A percentile compares a stretch with the other conserved stretches of the same genome.
Conservation (phyloP, 108 stramenopile species). For the Skeletonema marinoi region DNA sequence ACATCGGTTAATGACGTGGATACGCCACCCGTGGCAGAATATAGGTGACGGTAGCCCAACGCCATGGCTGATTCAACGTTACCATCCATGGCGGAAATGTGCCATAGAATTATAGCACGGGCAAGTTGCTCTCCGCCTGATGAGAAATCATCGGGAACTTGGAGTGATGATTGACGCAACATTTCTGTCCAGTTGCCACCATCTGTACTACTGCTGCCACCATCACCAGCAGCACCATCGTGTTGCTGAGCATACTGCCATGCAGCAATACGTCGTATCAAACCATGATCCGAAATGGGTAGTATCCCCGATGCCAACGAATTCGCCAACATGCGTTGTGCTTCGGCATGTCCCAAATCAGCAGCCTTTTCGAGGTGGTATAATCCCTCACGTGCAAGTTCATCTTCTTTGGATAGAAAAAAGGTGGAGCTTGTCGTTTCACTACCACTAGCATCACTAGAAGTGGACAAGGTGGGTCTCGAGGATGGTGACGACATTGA, state of each 20-base stretch:
- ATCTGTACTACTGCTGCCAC: too few relatives aligned
- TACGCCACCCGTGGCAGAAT: conserved; percentile 39
- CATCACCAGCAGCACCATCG: not conserved
- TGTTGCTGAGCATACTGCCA: conserved; percentile 20
- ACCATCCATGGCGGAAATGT: conserved; percentile 60
- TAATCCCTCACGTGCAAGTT: conserved; percentile 37
- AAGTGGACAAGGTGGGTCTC: not conserved
- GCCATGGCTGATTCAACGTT: conserved; percentile 82
- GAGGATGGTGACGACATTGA: conserved; percentile 5
- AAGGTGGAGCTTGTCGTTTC: not conserved
- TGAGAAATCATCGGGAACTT: conserved; percentile 59
- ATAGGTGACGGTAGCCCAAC: conserved; percentile 41
- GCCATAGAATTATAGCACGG: conserved; percentile 72
- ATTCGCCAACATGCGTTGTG: conserved; percentile 76
- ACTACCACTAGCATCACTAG: not conserved
- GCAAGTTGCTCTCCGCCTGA: conserved; percentile 48
- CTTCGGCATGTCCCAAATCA: conserved; percentile 71
- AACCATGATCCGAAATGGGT: conserved; percentile 56
- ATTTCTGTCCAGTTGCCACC: conserved; percentile 36
- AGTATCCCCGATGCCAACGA: conserved; percentile 75
- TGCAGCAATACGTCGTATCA: conserved; percentile 40
- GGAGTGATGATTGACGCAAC: conserved; percentile 37
- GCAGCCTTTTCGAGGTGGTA: conserved; percentile 70
- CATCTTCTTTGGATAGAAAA: conserved; percentile 33
- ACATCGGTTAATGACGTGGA: not conserved